Evolutionary conservation across 306 rosid genomes (phyloP), one percentile per base, ranked within the genome.

Genomic region (Fagus sylvatica): DNA sequence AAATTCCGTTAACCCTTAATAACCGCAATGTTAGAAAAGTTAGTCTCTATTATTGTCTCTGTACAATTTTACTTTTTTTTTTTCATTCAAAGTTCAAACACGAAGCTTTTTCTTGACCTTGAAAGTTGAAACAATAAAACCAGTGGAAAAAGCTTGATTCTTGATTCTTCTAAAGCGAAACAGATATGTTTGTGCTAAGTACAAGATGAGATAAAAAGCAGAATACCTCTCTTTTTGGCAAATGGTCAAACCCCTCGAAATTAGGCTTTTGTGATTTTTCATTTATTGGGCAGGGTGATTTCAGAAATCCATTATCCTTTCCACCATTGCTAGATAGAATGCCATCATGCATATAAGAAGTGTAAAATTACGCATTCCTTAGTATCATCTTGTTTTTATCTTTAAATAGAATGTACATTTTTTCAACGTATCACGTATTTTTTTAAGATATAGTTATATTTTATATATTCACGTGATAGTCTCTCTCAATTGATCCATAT

Each of bases 171-270:
- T 28, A 28, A 57, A 57, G 64, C 3, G 4, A 57, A 3, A n/a
- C 34, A 32, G 22, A 2, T 51, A 43, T 10, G 15, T 5, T 37
- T 37, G 9, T 6, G 22, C 12, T 6, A 15, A 34, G 10, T 36
- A 8, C 13, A 7, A 13, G 59, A 1, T 17, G 19, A 10, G 33
- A 12, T 17, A 40, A 41, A 17, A 7, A 68, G 59, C 59, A 22
- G 39, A 65, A 13, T 36, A 4, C n/a, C n/a, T 65, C 28, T 64
- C 2, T 9, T 37, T 46, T 42, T 42, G 22, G 54, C 59, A 6
- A 12, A 9, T 12, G 74, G 74, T 70, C 74, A 70, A 70, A 46
- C 39, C 40, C 57, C 74, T 19, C 33, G 7, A 70, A 48, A 46
- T 70, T 48, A 70, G 74, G 74, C 74, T 70, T 70, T 70, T 51